phyloP scores from a whole-genome alignment of 2,329 filamentous ascomycete genomes.

The Fusarium nurragi region DNA sequence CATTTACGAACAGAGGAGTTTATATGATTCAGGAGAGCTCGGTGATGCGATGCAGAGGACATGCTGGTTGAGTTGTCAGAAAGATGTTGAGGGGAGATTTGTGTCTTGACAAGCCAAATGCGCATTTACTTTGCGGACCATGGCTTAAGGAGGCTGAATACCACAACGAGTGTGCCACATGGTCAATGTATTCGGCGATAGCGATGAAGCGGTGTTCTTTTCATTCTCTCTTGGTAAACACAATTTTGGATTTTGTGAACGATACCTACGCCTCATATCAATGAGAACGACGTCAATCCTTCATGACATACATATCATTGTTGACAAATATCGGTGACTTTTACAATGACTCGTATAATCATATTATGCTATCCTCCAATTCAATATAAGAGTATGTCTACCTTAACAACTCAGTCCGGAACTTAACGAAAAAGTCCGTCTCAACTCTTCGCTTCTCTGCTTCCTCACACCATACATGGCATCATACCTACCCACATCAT shows the following conservation, averaged over 20 bases:
- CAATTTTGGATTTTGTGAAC: constrained; percentile 26
- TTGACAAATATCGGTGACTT: neutral
- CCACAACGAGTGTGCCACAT: constrained; percentile 23
- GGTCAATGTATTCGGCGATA: constrained; percentile 35
- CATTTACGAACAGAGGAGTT: constrained; percentile 38
- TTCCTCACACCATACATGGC: constrained; percentile 21
- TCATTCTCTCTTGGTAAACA: constrained; percentile 27
- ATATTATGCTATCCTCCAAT: neutral
- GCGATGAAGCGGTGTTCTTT: constrained; percentile 36
- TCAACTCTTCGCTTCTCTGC: neutral
- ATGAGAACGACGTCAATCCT: constrained; percentile 38
- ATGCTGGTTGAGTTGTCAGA: constrained; percentile 3
- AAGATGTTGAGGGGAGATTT: constrained; percentile 12
- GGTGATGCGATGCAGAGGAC: neutral
- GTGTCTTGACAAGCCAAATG: constrained; percentile 27
- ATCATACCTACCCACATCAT: constrained; percentile 16
- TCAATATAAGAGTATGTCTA: neutral
- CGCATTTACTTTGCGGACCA: constrained; percentile 12
- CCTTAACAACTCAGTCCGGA: neutral
- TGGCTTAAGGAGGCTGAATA: constrained; percentile 15
- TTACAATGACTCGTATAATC: neutral
- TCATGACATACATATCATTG: neutral
- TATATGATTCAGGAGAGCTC: constrained; percentile 4
- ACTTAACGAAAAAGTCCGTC: neutral
- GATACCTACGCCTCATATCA: constrained; percentile 26